Base-by-base conservation (phyloP, 306 rosid genomes). In the Vigna reflexopilosa region DNA sequence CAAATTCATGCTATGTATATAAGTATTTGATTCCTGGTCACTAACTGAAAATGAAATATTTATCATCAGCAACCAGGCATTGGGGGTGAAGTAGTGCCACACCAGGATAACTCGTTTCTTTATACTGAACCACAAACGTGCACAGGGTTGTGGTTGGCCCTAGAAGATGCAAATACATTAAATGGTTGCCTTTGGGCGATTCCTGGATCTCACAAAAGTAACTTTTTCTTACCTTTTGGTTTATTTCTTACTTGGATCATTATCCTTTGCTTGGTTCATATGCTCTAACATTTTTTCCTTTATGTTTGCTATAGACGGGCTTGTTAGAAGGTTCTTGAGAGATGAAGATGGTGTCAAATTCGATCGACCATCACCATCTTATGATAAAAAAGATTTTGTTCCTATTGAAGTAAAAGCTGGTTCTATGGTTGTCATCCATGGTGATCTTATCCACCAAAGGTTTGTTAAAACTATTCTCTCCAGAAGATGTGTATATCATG, bases 391-490 rank as follows among this genome's bases (percentile, higher is more conserved):
- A 34, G 96, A 93, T 78, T 93, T 95, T 80, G 91, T 93, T 80
- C 96, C 97, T 44, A 81, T 95, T 81, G 98, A 95, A 87, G 98
- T 91, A 51, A 92, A 91, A 83, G 95, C 97, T 55, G 97, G 98
- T 61, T 85, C 98, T 74, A 80, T 95, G 83, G 89, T 92, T 75
- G 93, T 91, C 67, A 88, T 95, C 81, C 98, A 95, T 68, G 98
- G 98, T 26, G 88, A 95, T 90, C 92, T 95, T 85, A 95, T 95
- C 86, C 98, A 92, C 88, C 98, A 92, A 89, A 92, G 98, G 98
- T 95, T 78, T 77, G 88, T 69, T 45, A 17, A 81, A 67, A 67
- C 87, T 40, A 54, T 67, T 67, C 62, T 79, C 69, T 86, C 71
- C 4, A 6, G 57, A 54, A 72, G 13, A 75, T 57, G 57, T 56